phyloP scores from a whole-genome alignment of 768 basidiomycete species.

The Lactifluus hygrophoroides region DNA sequence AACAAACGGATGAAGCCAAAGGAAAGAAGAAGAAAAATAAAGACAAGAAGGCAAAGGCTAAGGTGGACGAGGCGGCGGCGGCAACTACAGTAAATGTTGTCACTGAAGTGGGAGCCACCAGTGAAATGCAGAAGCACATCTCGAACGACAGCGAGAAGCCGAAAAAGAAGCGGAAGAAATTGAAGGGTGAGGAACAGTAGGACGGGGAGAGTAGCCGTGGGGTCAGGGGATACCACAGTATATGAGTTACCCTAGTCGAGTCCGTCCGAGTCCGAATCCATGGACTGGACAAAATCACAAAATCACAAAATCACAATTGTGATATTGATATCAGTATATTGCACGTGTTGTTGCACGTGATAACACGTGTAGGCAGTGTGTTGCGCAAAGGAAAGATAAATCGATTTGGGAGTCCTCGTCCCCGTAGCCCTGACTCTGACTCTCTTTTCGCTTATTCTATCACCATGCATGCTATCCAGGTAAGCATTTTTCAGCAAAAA shows the following conservation, averaged over 20 bases:
- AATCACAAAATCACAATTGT: too few species aligned
- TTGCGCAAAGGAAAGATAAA: conserved; percentile 15
- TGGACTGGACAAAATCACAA: too few species aligned
- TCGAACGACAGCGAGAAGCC: not conserved
- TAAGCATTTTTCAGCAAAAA: conserved; percentile 5
- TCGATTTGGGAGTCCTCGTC: conserved; percentile 18
- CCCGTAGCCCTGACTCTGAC: conserved; percentile 10
- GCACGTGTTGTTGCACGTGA: conserved; percentile 3
- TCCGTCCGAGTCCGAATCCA: too few species aligned
- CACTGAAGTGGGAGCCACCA: not conserved
- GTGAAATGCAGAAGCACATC: not conserved
- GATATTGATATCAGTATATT: not conserved
- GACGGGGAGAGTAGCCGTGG: not conserved
- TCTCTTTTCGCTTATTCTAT: conserved; percentile 2
- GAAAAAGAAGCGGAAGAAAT: conserved; percentile 1
- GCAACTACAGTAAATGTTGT: not conserved
- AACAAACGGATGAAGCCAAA: not conserved
- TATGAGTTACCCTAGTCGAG: too few species aligned
- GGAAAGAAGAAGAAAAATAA: not conserved
- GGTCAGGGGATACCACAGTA: too few species aligned
- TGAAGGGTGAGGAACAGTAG: not conserved
- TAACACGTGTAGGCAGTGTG: conserved; percentile 16
- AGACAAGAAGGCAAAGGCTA: not conserved
- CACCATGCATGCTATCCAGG: conserved; percentile 45
- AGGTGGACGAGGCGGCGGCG: not conserved